Evolutionary conservation across 1,284 basidiomycete genomes (phyloP).

Genomic region (Apiotrichum montevideense): DNA sequence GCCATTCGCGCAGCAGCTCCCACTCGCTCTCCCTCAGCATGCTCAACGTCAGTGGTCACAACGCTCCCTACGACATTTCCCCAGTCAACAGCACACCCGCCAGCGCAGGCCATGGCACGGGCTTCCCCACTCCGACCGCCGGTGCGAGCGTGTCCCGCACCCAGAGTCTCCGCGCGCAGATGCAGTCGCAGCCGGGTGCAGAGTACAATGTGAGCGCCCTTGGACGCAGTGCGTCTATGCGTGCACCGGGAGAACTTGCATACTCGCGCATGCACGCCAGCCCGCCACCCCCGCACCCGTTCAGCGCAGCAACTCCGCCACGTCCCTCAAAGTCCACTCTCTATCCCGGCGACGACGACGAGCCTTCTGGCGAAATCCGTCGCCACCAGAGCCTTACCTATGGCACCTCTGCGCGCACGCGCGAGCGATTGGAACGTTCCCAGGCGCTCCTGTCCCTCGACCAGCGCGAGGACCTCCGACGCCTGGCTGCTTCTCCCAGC

Average conservation of each 20-base stretch:
- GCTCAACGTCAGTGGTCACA: slow-evolving; percentile 10
- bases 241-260: slow-evolving; percentile 32
- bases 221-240: slow-evolving; percentile 38
- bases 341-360: slow-evolving; percentile 19
- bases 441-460: slow-evolving; percentile 38
- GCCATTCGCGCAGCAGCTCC: slow-evolving; percentile 25
- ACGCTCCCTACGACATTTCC: slow-evolving; percentile 7
- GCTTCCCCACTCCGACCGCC: slow-evolving; percentile 3
- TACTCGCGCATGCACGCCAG: slow-evolving; percentile 8
- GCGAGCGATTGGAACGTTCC: slow-evolving; percentile 37
- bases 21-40: slow-evolving; percentile 37
- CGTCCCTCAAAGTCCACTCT: slow-evolving; percentile 35
- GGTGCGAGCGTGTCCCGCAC: slow-evolving; percentile 33
- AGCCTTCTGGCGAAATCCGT: slow-evolving; percentile 29
- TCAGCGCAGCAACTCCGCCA: slow-evolving; percentile 37
- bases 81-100: slow-evolving; percentile 9
- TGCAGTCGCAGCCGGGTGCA: slow-evolving; percentile 23
- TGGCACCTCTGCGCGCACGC: slow-evolving; percentile 30
- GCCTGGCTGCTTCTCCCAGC: slow-evolving; percentile 15
- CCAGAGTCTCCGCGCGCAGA: slow-evolving; percentile 35
- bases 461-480: slow-evolving; percentile 32
- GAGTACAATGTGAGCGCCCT: slow-evolving; percentile 17
- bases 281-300: slow-evolving; percentile 23
- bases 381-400: slow-evolving; percentile 46
- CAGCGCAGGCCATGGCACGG: slow-evolving; percentile 7